Evolutionary conservation across 371 early-diverging fungal genomes (phyloP).

Genomic region (Rhizopus delemar): DNA sequence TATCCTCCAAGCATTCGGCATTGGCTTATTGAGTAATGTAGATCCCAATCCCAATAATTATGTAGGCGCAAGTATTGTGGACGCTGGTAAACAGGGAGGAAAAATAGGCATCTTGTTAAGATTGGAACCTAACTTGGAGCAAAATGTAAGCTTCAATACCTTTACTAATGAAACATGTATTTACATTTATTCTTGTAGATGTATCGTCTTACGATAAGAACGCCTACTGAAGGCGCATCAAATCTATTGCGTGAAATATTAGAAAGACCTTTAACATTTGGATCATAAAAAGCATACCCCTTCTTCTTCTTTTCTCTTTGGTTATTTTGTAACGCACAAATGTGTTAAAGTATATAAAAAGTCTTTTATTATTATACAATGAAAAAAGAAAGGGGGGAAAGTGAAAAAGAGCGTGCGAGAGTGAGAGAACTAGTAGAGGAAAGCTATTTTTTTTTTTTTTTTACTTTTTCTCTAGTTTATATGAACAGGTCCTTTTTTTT

Average conservation of each 20-base stretch:
- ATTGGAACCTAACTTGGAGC: slow-evolving; percentile 85
- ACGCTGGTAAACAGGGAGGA: slow-evolving; percentile 64
- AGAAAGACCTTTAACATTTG: slow-evolving; percentile 31
- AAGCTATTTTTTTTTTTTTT: background rate
- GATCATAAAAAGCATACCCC: slow-evolving; percentile 15
- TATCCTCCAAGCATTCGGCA: slow-evolving; percentile 65
- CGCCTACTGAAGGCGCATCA: slow-evolving; percentile 84
- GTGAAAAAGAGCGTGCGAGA: background rate
- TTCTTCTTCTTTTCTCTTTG: background rate
- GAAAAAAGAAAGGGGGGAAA: slow-evolving; percentile 1
- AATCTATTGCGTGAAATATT: slow-evolving; percentile 49
- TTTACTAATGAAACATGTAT: background rate
- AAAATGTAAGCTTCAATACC: slow-evolving; percentile 66
- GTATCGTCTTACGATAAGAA: slow-evolving; percentile 88
- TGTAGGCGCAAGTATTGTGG: slow-evolving; percentile 87
- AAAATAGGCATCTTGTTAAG: slow-evolving; percentile 91
- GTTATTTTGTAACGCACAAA: background rate
- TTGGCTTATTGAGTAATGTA: slow-evolving; percentile 76
- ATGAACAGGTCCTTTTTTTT: background rate
- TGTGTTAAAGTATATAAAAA: too few relatives aligned
- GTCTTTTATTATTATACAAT: background rate
- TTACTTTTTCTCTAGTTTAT: too few relatives aligned
- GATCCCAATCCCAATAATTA: slow-evolving; percentile 90
- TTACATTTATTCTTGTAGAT: slow-evolving; percentile 56
- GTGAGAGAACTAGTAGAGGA: background rate